These are phyloP conservation scores for Huntiella decipiens DNA, from an alignment of 2,329 filamentous ascomycete species.

Conservation along the genomic window DNA sequence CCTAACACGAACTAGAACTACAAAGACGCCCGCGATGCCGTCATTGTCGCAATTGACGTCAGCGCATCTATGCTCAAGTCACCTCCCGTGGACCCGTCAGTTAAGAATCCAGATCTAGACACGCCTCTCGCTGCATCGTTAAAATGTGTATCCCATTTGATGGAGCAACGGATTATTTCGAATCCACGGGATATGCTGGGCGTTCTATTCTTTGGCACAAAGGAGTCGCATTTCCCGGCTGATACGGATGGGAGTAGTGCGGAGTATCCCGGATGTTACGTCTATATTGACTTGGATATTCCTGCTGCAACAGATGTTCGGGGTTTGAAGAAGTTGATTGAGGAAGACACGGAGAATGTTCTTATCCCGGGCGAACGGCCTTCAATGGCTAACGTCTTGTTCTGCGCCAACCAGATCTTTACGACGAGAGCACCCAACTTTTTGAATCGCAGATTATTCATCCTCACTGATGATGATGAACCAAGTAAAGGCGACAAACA, in stretches of 20 bases:
- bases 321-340: conserved; percentile 51
- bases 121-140: conserved; percentile 67
- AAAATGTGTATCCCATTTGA: conserved; percentile 84
- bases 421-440: conserved; percentile 91
- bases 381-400: conserved; percentile 75
- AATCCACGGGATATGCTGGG: conserved; percentile 96
- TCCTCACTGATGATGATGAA: conserved; percentile 86
- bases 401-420: conserved; percentile 92
- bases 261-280: conserved; percentile 78
- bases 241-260: conserved; percentile 35
- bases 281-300: conserved; percentile 73
- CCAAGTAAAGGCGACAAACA: conserved; percentile 58
- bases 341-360: conserved; percentile 58
- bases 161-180: conserved; percentile 97
- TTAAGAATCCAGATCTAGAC: conserved; percentile 61
- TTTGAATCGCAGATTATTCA: conserved; percentile 76
- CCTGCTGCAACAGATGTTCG: conserved; percentile 79
- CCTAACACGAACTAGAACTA: conserved; percentile 41
- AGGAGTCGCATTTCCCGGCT: conserved; percentile 61
- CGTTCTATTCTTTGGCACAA: conserved; percentile 75
- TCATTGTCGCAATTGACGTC: conserved; percentile 89
- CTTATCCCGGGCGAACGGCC: conserved; percentile 47
- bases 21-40: conserved; percentile 86
- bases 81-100: conserved; percentile 37
- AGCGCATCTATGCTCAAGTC: conserved; percentile 67